Evolutionary conservation across 352 stramenopile species (phyloP).

Genomic region (Globisporangium cystogenes): DNA sequence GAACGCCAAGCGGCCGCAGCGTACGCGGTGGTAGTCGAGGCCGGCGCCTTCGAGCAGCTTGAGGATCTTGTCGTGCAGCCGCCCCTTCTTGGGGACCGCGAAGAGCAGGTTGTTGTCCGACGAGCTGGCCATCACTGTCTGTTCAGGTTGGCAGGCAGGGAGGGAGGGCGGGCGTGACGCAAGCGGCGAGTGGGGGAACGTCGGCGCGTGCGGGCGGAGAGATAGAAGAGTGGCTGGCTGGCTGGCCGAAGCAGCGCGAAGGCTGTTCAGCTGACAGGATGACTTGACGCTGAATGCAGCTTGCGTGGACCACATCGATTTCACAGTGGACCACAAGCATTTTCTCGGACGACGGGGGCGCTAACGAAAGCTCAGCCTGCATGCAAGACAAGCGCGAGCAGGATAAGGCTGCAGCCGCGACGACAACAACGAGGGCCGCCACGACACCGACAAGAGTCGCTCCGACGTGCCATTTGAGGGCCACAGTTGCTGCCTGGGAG

Average conservation of each 20-base stretch:
- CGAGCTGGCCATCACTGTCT: constrained; percentile 13
- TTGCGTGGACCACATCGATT: neutral
- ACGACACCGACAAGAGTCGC: no score
- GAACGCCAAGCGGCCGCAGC: no score
- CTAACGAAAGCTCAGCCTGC: no score
- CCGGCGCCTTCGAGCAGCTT: constrained; percentile 95
- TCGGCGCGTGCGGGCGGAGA: constrained; percentile 2
- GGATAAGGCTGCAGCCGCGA: no score
- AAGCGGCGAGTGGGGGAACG: neutral
- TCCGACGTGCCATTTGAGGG: no score
- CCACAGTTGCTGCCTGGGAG: no score
- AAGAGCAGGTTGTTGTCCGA: constrained; percentile 82
- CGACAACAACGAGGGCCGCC: no score
- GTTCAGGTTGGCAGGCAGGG: neutral
- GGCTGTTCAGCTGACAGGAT: neutral
- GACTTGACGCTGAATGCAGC: no score
- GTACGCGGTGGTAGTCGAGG: constrained; percentile 92
- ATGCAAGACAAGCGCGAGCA: no score
- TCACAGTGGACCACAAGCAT: no score
- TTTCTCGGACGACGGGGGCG: no score
- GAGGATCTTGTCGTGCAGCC: constrained; percentile 95
- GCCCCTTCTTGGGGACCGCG: constrained; percentile 97
- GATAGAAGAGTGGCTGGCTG: constrained; percentile 1
- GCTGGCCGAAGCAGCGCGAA: neutral
- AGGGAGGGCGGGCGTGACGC: neutral